These are phyloP conservation scores for Colletotrichum filicis DNA, from an alignment of 2,329 filamentous ascomycete species.

Conservation along the genomic window DNA sequence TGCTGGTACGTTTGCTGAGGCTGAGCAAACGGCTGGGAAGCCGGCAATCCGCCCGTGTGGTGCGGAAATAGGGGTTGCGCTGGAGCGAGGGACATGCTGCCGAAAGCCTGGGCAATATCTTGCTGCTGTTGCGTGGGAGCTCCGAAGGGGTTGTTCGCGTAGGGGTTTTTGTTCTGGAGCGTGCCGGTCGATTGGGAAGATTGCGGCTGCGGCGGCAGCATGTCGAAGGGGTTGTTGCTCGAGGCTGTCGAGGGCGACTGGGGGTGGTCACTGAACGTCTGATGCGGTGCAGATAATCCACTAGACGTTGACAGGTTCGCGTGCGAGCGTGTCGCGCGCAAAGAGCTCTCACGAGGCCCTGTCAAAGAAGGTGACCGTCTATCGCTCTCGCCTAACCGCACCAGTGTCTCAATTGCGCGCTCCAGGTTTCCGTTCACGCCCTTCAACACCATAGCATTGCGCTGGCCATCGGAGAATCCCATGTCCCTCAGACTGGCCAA, in stretches of 20 bases:
- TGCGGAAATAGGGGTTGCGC: slow-evolving; percentile 77
- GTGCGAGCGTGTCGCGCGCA: slow-evolving; percentile 62
- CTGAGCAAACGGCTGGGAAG: slow-evolving; percentile 49
- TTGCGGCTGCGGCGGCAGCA: slow-evolving; percentile 64
- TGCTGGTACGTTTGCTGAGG: slow-evolving; percentile 55
- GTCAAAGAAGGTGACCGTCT: slow-evolving; percentile 53
- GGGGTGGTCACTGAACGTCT: slow-evolving; percentile 36
- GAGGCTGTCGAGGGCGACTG: slow-evolving; percentile 57
- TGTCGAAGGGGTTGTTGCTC: slow-evolving; percentile 79
- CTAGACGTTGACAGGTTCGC: slow-evolving; percentile 61
- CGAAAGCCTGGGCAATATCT: slow-evolving; percentile 75
- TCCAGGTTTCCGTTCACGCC: slow-evolving; percentile 88
- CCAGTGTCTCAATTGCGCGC: slow-evolving; percentile 84
- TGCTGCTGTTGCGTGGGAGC: slow-evolving; percentile 55
- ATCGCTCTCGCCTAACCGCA: slow-evolving; percentile 81
- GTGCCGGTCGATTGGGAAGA: slow-evolving; percentile 74
- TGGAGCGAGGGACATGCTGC: slow-evolving; percentile 75
- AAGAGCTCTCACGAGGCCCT: slow-evolving; percentile 59
- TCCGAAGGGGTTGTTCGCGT: slow-evolving; percentile 79
- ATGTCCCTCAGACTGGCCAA: slow-evolving; percentile 83
- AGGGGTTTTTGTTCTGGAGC: slow-evolving; percentile 67
- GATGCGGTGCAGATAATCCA: slow-evolving; percentile 46
- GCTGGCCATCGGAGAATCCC: slow-evolving; percentile 87
- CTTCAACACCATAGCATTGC: slow-evolving; percentile 84
- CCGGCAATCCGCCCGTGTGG: slow-evolving; percentile 73